Evolutionary conservation across 768 basidiomycete species (phyloP).

Genomic region (Cystobasidium onofrii): DNA sequence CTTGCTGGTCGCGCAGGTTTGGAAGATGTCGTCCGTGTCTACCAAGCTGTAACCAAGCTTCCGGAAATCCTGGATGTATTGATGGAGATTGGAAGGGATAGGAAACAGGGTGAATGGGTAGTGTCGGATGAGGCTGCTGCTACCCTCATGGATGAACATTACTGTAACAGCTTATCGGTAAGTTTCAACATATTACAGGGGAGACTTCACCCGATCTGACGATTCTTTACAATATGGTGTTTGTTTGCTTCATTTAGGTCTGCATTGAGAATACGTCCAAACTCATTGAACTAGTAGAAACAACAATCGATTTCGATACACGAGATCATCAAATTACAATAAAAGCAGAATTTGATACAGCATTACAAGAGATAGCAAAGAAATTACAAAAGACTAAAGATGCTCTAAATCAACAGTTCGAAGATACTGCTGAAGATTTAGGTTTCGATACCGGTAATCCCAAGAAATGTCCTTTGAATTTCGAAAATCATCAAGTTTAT

Average conservation of each 20-base stretch:
- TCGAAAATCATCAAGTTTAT: conserved; percentile 80
- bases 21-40: conserved; percentile 90
- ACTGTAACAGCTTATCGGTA: conserved; percentile 43
- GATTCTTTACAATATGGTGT: conserved; percentile 52
- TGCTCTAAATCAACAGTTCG: conserved; percentile 73
- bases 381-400: conserved; percentile 66
- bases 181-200: background rate
- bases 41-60: conserved; percentile 79
- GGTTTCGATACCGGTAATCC: conserved; percentile 56
- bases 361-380: conserved; percentile 60
- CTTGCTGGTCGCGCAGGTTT: conserved; percentile 72
- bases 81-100: conserved; percentile 49
- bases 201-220: conserved; percentile 44
- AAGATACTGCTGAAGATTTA: conserved; percentile 59
- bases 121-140: conserved; percentile 32
- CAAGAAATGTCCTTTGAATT: conserved; percentile 70
- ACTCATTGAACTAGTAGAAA: conserved; percentile 74
- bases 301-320: conserved; percentile 73
- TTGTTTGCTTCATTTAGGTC: background rate
- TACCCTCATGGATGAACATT: conserved; percentile 59
- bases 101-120: conserved; percentile 46
- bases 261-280: conserved; percentile 9
- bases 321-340: conserved; percentile 74
- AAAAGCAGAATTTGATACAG: conserved; percentile 78
- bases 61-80: conserved; percentile 65